Evolutionary conservation across 306 rosid species (phyloP).

Genomic region (Citrullus colocynthis): DNA sequence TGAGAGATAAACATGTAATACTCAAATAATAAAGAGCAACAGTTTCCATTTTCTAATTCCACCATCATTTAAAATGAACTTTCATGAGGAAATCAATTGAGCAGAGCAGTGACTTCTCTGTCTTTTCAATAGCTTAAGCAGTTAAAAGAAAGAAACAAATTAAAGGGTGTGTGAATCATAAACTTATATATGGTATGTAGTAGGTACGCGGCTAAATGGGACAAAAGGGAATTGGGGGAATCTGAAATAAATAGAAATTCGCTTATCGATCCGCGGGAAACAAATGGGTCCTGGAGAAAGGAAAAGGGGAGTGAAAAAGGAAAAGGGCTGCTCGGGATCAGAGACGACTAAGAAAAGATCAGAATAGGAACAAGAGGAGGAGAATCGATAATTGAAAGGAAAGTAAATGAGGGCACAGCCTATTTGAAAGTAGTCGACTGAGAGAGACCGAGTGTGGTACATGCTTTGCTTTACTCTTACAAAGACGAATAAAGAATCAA

Average conservation of each 20-base stretch:
- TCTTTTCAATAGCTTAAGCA: not conserved
- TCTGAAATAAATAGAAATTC: not conserved
- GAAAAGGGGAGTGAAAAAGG: constrained; percentile 27
- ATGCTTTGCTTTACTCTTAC: constrained; percentile 30
- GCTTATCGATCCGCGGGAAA: constrained; percentile 17
- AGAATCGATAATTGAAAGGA: constrained; percentile 34
- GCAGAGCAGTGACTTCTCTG: not conserved
- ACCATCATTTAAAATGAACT: not conserved
- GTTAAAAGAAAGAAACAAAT: not conserved
- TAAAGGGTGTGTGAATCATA: not conserved
- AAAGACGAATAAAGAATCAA: constrained; percentile 21
- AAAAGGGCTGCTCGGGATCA: constrained; percentile 61
- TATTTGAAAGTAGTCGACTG: constrained; percentile 23
- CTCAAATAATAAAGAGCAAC: not conserved
- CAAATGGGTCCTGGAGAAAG: constrained; percentile 41
- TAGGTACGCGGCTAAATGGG: not conserved
- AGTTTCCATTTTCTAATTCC: not conserved
- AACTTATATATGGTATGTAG: not conserved
- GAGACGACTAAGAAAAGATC: constrained; percentile 41
- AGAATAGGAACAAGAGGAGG: constrained; percentile 12
- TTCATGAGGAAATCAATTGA: not conserved
- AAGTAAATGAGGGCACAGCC: constrained; percentile 25
- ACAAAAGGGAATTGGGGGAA: not conserved
- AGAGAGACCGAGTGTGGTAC: constrained; percentile 23
- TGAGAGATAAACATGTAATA: not conserved